Percentiles rank a stretch among this genome's conserved stretches.
These are phyloP conservation scores for Zygotorulaspora sp. DNA, from an alignment of 805 yeast genomes.

Conservation along the genomic window DNA sequence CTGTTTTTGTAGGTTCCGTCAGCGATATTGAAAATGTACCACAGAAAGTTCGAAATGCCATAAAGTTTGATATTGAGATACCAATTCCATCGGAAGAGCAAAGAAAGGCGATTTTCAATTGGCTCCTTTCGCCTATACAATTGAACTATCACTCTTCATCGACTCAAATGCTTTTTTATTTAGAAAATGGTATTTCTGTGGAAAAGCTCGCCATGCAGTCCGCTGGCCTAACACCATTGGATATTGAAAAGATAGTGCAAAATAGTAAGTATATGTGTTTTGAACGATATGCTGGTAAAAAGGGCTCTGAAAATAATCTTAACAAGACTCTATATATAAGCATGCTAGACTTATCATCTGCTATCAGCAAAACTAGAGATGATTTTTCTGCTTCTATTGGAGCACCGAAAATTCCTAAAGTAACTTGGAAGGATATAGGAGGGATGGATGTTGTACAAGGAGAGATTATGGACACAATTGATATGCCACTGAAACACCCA, in stretches of 20 bases:
- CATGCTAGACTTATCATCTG: conserved; percentile 57
- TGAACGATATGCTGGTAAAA: conserved; percentile 41
- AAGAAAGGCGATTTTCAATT: conserved; percentile 57
- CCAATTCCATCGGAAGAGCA: conserved; percentile 78
- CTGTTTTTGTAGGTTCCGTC: conserved; percentile 59
- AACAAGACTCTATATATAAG: conserved; percentile 35
- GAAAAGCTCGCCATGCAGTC: conserved; percentile 70
- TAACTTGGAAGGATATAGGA: conserved; percentile 96
- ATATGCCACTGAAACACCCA: conserved; percentile 91
- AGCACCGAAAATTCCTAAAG: conserved; percentile 93
- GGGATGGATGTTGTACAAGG: conserved; percentile 87
- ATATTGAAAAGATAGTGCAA: conserved; percentile 64
- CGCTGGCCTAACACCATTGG: conserved; percentile 89
- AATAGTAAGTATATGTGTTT: conserved; percentile 58
- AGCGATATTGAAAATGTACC: conserved; percentile 66
- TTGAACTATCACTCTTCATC: conserved; percentile 11
- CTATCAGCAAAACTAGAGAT: conserved; percentile 76
- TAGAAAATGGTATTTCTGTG: conserved; percentile 40
- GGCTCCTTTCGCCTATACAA: conserved; percentile 39
- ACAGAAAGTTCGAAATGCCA: conserved; percentile 56
- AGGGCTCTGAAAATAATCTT: conserved; percentile 14
- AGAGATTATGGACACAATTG: conserved; percentile 92
- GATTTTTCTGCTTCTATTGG: conserved; percentile 93
- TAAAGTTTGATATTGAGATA: conserved; percentile 73
- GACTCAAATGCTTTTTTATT: conserved; percentile 1